Conservation (phyloP, 1,284 basidiomycete genomes). For the Microbotryomycetes sp. region DNA sequence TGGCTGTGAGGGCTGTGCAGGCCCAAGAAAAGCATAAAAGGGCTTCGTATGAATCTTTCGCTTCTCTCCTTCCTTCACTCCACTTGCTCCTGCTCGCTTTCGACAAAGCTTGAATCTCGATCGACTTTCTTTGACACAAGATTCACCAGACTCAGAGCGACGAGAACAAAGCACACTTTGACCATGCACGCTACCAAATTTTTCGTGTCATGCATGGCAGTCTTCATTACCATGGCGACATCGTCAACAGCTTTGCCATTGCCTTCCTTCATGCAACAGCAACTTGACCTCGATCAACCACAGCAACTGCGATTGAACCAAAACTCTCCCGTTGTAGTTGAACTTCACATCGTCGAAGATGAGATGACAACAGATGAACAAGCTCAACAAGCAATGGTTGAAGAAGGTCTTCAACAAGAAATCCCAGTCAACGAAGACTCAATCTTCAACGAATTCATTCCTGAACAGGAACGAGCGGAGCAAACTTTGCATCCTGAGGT, state of each 20-base stretch:
- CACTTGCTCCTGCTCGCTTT: neutral
- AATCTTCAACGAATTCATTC: neutral
- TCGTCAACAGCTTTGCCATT: neutral
- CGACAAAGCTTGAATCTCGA: too few relatives aligned
- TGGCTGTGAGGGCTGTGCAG: too few relatives aligned
- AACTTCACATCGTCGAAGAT: neutral
- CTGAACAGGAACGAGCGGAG: neutral
- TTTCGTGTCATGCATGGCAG: neutral
- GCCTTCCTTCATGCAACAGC: neutral
- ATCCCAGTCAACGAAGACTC: neutral
- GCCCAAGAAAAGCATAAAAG: too few relatives aligned
- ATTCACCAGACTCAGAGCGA: too few relatives aligned
- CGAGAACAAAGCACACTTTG: too few relatives aligned
- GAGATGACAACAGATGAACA: neutral
- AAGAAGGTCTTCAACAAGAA: too few relatives aligned
- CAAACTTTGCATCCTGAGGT: neutral
- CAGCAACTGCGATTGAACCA: neutral
- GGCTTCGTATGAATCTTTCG: neutral
- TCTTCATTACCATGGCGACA: neutral
- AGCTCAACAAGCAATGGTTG: neutral
- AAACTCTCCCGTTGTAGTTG: neutral
- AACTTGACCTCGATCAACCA: neutral
- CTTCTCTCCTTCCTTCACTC: neutral
- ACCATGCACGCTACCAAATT: neutral
- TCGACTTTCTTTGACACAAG: neutral